Base-by-base conservation (phyloP, 2,329 filamentous ascomycete species). In the Sphaerulina musiva region DNA sequence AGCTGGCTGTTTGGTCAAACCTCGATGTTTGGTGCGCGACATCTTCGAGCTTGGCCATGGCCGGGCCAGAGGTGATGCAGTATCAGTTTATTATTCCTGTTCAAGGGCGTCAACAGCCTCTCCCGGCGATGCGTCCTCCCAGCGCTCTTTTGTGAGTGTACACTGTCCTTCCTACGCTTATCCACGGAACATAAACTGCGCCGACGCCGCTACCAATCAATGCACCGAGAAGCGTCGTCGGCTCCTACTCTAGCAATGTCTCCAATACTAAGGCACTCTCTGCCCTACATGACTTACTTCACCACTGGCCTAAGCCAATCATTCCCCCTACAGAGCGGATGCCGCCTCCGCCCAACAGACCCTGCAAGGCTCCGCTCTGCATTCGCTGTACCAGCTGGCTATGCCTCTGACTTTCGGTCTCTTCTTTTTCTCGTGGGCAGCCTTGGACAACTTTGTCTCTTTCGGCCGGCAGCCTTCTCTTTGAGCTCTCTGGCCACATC, bases 171-270 rank as follows among this genome's bases (percentile, higher is more conserved):
- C 55, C 55, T 48, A 74, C 53, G 61, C 72, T 74, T 20, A 75
- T 69, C 62, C 68, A 74, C 10, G 73, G 73, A 34, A 73, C 73
- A 62, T 73, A 70, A 11, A 72, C 65, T 8, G 69, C 69, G 2
- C 73, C 73, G 8, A 71, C 70, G 0, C 72, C 73, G 2, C 66
- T 65, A 0, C 73, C 73, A 0, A 73, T 70, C 10, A 51, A 41
- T 2, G 41, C 48, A 36, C 48, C 48, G 17, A 51, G 14, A 6
- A 41, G 40, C 1, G 48, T 51, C 8, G 48, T 51, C 4, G 48
- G 48, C n/a, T 20, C 20, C 20, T 20, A 20, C 72, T 0, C 72
- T 7, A 56, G 11, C 2, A 56, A 10, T 10, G 29, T 54, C 0
- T 73, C 73, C 0, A 75, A 70, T 0, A 73, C 67, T 7, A 29